Percentiles rank a stretch among this genome's conserved stretches.
Conservation (phyloP, 257 asterid species). For the Solanum verrucosum region DNA sequence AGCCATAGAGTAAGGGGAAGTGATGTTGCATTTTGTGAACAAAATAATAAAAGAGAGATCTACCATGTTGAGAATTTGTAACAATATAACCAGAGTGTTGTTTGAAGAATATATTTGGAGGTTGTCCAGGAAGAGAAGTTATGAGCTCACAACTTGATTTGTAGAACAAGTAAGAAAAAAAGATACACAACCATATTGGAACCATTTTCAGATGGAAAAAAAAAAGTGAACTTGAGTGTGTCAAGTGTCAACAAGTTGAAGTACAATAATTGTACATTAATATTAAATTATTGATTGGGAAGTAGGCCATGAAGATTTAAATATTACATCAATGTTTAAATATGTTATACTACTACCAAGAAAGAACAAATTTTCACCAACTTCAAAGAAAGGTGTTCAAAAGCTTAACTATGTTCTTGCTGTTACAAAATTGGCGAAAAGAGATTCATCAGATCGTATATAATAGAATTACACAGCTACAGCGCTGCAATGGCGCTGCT, state of each 20-base stretch:
- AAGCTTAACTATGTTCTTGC: too few relatives aligned
- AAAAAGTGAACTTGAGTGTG: not conserved
- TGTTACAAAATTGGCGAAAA: not conserved
- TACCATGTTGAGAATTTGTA: too few relatives aligned
- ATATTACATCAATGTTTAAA: not conserved
- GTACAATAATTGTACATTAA: not conserved
- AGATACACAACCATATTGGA: not conserved
- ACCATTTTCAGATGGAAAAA: not conserved
- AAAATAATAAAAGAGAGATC: too few relatives aligned
- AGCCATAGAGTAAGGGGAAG: conserved; percentile 17
- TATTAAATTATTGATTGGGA: not conserved
- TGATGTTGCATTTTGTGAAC: not conserved
- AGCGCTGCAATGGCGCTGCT: not conserved
- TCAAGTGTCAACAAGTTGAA: not conserved
- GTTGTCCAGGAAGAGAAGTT: too few relatives aligned
- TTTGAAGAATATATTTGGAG: too few relatives aligned
- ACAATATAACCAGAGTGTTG: too few relatives aligned
- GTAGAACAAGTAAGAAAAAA: not conserved
- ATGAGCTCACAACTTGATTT: too few relatives aligned
- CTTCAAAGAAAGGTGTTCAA: too few relatives aligned
- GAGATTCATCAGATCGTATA: not conserved
- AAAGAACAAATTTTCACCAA: too few relatives aligned
- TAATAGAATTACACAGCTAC: not conserved
- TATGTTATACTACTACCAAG: too few relatives aligned
- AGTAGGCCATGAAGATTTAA: not conserved